Base-by-base conservation (phyloP, 2,329 filamentous ascomycete genomes). In the Salinomyces thailandicus region DNA sequence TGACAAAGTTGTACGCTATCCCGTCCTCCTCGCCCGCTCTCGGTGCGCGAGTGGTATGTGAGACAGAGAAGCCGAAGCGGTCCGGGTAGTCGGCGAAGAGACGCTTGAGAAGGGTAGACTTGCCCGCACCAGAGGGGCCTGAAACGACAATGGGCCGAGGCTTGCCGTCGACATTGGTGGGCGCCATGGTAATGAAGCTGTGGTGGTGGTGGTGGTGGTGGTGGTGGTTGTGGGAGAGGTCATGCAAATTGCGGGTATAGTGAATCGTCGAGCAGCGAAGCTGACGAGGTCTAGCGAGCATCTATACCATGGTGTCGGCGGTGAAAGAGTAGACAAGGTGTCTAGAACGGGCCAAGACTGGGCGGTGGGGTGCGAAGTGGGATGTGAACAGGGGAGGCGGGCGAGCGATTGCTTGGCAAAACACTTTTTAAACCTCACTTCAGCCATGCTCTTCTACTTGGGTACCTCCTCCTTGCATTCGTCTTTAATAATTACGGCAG, bases 1-100 rank as follows among this genome's bases (percentile, higher is more conserved):
- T 72, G 12, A 81, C 75, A 53, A 81, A 93, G 68, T 85, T 75
- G 69, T 95, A 95, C 62, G 93, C 77, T 28, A 75, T 69, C 54
- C 83, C 85, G 55, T 89, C 61, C 46, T 73, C 53, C 64, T 95
- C 87, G 52, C 80, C 82, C 2, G 72, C 65, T 16, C 87, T 78
- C 1, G 87, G 86, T 1, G 63, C 51, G 24, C 87, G 80, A 18
- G 87, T 94, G 5, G 87, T 95, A 68, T 94, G 64, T 13, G 59
- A 64, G 37, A 73, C 61, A 48, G 63, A 68, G 57, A 74, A 73
- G 38, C 71, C 77, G 50, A 89, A 85, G 14, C 75, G 75, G 35
- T 75, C 72, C 5, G 73, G 74, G 54, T 77, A 75, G 37, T 72
- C 69, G 18, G 75, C 66, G 57, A 85, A 81, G 33, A 89, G 76